Evolutionary conservation across 305 asterid species (phyloP), one percentile per base, ranked within the genome.

Genomic region (Ajuga reptans): DNA sequence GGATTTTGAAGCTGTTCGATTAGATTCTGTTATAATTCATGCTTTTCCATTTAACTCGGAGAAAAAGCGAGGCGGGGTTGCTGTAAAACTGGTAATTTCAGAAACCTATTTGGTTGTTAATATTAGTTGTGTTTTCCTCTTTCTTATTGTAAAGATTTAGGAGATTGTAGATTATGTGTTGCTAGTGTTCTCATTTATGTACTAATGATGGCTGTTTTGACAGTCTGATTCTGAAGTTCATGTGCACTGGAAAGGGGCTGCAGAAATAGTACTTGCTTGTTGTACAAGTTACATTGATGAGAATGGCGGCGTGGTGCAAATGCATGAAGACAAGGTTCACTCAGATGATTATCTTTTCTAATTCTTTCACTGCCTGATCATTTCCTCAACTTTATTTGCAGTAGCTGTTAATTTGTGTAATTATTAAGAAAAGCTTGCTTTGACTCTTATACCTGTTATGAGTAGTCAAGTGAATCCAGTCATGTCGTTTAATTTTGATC

Each of bases 211-310:
- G 37, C 68, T 56, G 3, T 72, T 75, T 75, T 64, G 31, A 74
- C 85, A 87, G 95, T 81, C 81, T 6, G 76, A 85, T 82, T 82
- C 90, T 60, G 95, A 84, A 73, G 69, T 87, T 72, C 95, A 56
- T 63, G 77, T 93, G 24, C 97, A 93, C 67, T 93, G 97, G 97
- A 93, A 93, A 82, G 99, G 99, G 64, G 99, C 99, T 60, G 96
- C 99, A 59, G 99, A 90, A 77, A 89, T 93, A 43, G 87, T 93
- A 24, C 90, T 93, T 54, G 86, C 84, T 77, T 87, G 76, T 65
- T 93, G 99, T 76, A 72, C 91, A 55, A 74, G 84, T 68, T 93
- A 82, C 73, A 66, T 93, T 49, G 96, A 87, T 82, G 86, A 73
- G 51, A 81, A 86, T 73, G 91, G 74, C 75, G 66, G 56, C 37